Evolutionary conservation across 768 basidiomycete genomes (phyloP), one percentile per base, ranked within the genome.

Genomic region (Termitomyces sp.): DNA sequence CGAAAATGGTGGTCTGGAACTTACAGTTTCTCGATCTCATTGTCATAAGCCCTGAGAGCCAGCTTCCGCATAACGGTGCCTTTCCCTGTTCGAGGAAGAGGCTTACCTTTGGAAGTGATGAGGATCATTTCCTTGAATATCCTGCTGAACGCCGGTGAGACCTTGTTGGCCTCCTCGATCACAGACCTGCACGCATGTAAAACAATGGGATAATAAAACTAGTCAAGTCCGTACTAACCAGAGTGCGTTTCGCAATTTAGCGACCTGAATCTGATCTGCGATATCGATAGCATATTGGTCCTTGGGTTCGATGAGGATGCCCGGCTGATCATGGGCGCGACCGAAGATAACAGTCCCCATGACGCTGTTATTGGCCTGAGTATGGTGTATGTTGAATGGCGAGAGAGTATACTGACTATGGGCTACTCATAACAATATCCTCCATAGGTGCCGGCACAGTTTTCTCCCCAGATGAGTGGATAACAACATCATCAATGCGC

Each of bases 91-190:
- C 75, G 75, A n/a, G 74, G 68, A 44, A 83, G 68, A 1, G 77
- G 79, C 57, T 79, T 79, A 0, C 67, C 70, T 1, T 64, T 63
- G 3, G 70, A 67, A 0, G 80, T 71, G 16, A 82, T 65, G 31
- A 82, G 45, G 39, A 84, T 78, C 79, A 83, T 79, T 63, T 84
- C 78, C 61, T 78, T 79, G 67, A 78, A 80, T 13, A 81, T 71
- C n/a, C 75, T 69, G 55, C 76, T 78, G 49, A 75, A 79, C 0
- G 70, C 58, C 0, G 80, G 79, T 0, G 74, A 72, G 1, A 64
- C 63, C 20, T 60, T 65, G 62, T 81, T 81, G 3, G 78, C 79
- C 33, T 78, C 72, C 22, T 78, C 78, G 1, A 80, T 71, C 12
- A 67, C 60, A 2, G 67, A 69, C 74, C 75, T 79, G 27, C 2